phyloP scores from a whole-genome alignment of 208 protist species.

The Leishmania martiniquensis region DNA sequence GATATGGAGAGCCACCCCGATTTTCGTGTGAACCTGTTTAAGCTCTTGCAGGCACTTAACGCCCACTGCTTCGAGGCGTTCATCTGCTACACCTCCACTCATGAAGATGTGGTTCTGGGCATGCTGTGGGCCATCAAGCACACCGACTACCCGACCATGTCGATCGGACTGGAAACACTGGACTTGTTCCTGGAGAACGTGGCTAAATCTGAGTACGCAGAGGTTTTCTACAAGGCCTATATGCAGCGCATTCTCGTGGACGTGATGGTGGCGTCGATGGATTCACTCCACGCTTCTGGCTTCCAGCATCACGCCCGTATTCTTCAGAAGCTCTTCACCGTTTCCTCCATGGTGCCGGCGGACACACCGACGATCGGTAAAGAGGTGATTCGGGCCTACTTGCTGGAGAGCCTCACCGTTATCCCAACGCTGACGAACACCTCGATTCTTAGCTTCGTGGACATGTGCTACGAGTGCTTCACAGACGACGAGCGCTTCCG shows the following conservation, averaged over 20 bases:
- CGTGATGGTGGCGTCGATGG: conserved; percentile 80
- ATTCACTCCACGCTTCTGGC: conserved; percentile 82
- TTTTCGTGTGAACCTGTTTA: conserved; percentile 98
- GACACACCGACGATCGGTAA: conserved; percentile 59
- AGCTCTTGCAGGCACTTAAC: conserved; percentile 96
- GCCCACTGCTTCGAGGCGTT: conserved; percentile 92
- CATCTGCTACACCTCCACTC: conserved; percentile 60
- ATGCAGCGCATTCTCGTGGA: conserved; percentile 84
- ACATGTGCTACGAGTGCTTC: conserved; percentile 51
- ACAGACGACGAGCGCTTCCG: conserved; percentile 47
- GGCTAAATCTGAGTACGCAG: conserved; percentile 45
- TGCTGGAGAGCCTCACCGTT: conserved; percentile 53
- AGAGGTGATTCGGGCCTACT: conserved; percentile 52
- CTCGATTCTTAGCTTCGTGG: conserved; percentile 60
- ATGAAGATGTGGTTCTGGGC: conserved; percentile 93
- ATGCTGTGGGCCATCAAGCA: conserved; percentile 99
- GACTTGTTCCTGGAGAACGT: conserved; percentile 92
- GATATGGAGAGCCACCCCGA: conserved; percentile 98
- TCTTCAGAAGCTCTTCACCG: conserved; percentile 70
- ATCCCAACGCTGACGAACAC: conserved; percentile 70
- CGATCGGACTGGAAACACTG: conserved; percentile 92
- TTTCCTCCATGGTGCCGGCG: conserved; percentile 61
- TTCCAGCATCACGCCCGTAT: conserved; percentile 79
- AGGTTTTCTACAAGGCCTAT: conserved; percentile 78
- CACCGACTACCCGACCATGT: conserved; percentile 95